Evolutionary conservation across 2,329 filamentous ascomycete genomes (phyloP).

Genomic region (Fusarium sp.): DNA sequence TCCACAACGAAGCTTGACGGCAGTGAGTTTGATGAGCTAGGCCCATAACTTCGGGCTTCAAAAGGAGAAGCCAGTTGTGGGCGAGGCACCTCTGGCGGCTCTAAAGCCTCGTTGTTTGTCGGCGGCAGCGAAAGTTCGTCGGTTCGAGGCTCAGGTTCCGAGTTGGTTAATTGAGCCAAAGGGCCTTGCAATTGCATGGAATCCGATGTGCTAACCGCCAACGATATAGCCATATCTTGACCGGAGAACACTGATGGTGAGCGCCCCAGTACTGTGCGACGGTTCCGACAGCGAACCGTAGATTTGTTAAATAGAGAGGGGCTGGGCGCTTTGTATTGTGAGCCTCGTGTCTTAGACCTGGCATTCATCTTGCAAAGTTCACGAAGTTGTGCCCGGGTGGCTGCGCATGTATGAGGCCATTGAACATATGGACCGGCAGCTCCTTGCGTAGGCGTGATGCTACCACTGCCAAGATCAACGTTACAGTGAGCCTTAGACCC

Average conservation of each 20-base stretch:
- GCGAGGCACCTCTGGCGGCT: conserved; percentile 44
- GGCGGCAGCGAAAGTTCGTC: conserved; percentile 43
- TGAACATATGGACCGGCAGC: conserved; percentile 63
- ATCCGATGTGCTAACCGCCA: conserved; percentile 72
- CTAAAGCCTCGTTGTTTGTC: conserved; percentile 39
- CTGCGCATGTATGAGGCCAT: conserved; percentile 74
- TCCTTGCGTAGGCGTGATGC: conserved; percentile 65
- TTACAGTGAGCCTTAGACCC: conserved; percentile 61
- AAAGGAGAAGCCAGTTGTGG: conserved; percentile 67
- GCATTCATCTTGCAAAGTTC: conserved; percentile 71
- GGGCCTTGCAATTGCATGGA: conserved; percentile 73
- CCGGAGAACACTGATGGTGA: conserved; percentile 66
- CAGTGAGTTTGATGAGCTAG: conserved; percentile 67
- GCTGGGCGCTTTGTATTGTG: conserved; percentile 64
- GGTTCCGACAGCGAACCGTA: conserved; percentile 62
- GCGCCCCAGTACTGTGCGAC: conserved; percentile 61
- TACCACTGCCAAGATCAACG: conserved; percentile 61
- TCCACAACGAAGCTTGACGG: conserved; percentile 53
- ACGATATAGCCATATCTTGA: conserved; percentile 72
- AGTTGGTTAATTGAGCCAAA: conserved; percentile 69
- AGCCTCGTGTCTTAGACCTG: conserved; percentile 57
- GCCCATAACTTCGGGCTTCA: conserved; percentile 69
- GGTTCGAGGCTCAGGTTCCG: conserved; percentile 45
- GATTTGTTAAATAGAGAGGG: conserved; percentile 68
- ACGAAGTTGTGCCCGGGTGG: conserved; percentile 71